Base-by-base conservation (phyloP, 78 protist genomes). In the Tieghemostelium lacteum region DNA sequence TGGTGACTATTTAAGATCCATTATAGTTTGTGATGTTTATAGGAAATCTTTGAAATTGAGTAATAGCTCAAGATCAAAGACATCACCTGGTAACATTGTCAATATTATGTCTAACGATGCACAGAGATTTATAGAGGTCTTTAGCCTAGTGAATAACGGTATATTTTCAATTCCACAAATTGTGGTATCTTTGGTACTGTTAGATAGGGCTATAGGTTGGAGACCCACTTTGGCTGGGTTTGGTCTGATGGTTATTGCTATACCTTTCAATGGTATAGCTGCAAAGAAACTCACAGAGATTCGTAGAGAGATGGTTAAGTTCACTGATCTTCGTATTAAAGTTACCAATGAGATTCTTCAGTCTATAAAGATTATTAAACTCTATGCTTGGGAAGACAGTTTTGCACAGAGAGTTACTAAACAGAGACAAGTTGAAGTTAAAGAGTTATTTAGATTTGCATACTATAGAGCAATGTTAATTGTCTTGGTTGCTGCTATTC, bases 371-470 rank as follows among this genome's bases (percentile, higher is more conserved):
- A 49, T 94, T 34, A 86, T 97, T 80, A 97, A 97, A 73, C 75
- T 97, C 36, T 95, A 94, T 78, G 98, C 96, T 20, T 97, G 99
- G 99, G 96, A 95, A 49, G 45, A 55, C 12, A 36, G 88, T 49
- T 92, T 88, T 39, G 60, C 73, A 7, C 42, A 28, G 26, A 61
- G 29, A 8, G 73, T 95, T 17, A 40, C 33, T 54, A 62, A 75
- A 28, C 39, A 52, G 31, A 55, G 86, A 49, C 85, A 42, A 2
- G 95, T 87, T 26, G 89, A 93, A 60, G 42, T 83, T 24, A 69
- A 66, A 42, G n/a, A 40, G 17, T 39, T 83, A 12, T 70, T 57
- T 20, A 2, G 24, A 2, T 83, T 83, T 14, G 26, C 91, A 6
- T 36, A 62, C n/a, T 75, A 75, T 57, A 52, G 91, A 45, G 76